Conservation (phyloP, 2,329 filamentous ascomycete species). For the Monascus ruber region DNA sequence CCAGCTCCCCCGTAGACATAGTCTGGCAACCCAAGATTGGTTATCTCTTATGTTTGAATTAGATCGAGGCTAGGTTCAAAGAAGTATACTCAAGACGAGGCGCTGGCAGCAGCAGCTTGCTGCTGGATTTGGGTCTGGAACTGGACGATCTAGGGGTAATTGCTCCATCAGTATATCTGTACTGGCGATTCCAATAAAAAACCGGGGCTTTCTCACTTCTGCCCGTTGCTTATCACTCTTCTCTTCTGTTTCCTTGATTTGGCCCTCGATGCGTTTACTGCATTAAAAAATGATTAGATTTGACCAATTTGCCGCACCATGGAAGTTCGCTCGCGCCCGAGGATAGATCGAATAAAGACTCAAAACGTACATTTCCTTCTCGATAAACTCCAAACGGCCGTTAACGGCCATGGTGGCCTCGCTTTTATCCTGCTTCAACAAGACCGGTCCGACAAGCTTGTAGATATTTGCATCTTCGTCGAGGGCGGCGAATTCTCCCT, state of each 20-base stretch:
- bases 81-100: conserved; percentile 17
- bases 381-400: conserved; percentile 81
- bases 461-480: conserved; percentile 81
- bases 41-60: no score
- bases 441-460: conserved; percentile 84
- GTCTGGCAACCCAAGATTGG: no score
- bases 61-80: no score
- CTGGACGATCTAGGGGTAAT: conserved; percentile 23
- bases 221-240: conserved; percentile 54
- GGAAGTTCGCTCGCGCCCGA: no score
- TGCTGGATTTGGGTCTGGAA: conserved; percentile 28
- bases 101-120: conserved; percentile 18
- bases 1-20: no score
- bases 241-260: conserved; percentile 53
- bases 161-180: conserved; percentile 5
- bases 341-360: background rate
- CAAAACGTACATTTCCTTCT: conserved; percentile 70
- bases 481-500: conserved; percentile 76
- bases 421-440: conserved; percentile 85
- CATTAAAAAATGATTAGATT: background rate
- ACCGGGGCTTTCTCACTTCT: conserved; percentile 40
- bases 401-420: conserved; percentile 89
- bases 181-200: no score
- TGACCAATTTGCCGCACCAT: no score
- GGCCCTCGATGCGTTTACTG: conserved; percentile 55